These are phyloP conservation scores for Beta lomatogona DNA, from an alignment of 179 eudicot genomes.

Conservation along the genomic window DNA sequence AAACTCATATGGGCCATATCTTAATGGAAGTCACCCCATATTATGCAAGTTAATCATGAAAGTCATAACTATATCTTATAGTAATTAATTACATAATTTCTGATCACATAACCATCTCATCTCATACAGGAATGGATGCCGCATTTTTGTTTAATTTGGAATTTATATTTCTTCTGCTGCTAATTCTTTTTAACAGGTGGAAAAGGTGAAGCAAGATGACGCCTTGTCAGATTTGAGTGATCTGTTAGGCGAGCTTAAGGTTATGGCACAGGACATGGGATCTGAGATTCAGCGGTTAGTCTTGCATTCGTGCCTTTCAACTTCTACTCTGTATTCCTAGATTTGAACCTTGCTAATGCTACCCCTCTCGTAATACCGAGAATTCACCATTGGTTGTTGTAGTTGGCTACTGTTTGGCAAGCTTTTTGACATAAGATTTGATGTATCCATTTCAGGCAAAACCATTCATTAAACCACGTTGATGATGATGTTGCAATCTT, in stretches of 20 bases:
- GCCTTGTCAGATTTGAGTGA: slow-evolving; percentile 71
- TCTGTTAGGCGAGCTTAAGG: slow-evolving; percentile 79
- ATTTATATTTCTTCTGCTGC: not conserved
- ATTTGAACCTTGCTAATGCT: not conserved
- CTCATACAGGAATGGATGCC: too few relatives aligned
- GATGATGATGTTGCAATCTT: slow-evolving; percentile 59
- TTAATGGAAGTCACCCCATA: too few relatives aligned
- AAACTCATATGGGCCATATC: too few relatives aligned
- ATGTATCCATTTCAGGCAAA: slow-evolving; percentile 55
- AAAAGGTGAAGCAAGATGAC: slow-evolving; percentile 84
- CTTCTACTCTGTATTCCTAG: not conserved
- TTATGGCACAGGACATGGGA: slow-evolving; percentile 91
- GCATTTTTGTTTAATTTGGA: too few relatives aligned
- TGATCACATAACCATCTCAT: too few relatives aligned
- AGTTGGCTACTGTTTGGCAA: not conserved
- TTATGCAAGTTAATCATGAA: too few relatives aligned
- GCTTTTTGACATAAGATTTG: not conserved
- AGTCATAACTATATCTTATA: too few relatives aligned
- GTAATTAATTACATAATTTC: too few relatives aligned
- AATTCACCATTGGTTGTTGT: not conserved
- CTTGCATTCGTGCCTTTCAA: not conserved
- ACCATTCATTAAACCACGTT: slow-evolving; percentile 51
- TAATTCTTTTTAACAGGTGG: slow-evolving; percentile 51
- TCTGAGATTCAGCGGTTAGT: slow-evolving; percentile 76
- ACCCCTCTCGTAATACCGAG: not conserved